Conservation (phyloP, 768 basidiomycete genomes). For the Pisolithus marmoratus region DNA sequence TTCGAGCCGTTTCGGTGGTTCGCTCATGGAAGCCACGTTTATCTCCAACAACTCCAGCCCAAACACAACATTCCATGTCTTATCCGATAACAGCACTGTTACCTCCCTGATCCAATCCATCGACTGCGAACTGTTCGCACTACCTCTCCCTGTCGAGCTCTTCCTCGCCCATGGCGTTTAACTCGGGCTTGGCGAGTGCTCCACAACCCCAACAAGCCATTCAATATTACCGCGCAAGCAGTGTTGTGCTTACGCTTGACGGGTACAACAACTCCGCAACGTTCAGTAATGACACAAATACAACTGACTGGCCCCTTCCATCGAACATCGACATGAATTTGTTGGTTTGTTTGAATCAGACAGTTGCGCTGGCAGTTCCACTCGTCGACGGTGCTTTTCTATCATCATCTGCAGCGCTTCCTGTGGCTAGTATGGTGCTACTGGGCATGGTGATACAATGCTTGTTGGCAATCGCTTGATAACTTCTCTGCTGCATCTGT, state of each 20-base stretch:
- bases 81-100: constrained; percentile 46
- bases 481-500: no score
- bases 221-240: constrained; percentile 66
- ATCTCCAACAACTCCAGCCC: constrained; percentile 29
- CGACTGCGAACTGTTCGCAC: constrained; percentile 37
- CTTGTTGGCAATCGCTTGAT: no score
- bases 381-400: no score
- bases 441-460: no score
- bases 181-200: constrained; percentile 17
- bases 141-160: constrained; percentile 29
- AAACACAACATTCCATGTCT: constrained; percentile 37
- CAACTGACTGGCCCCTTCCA: constrained; percentile 47
- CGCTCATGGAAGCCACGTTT: constrained; percentile 34
- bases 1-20: constrained; percentile 44
- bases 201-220: constrained; percentile 48
- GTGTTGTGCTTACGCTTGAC: constrained; percentile 54
- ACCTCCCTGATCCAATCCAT: constrained; percentile 38
- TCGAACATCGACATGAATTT: constrained; percentile 34
- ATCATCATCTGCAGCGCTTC: no score
- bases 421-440: no score
- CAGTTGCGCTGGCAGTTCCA: no score
- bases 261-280: constrained; percentile 62
- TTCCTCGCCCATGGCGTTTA: constrained; percentile 29
- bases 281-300: constrained; percentile 33
- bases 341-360: no score